These are phyloP conservation scores for Pyrenochaeta sp. DNA, from an alignment of 2,329 filamentous ascomycete genomes.

Conservation along the genomic window DNA sequence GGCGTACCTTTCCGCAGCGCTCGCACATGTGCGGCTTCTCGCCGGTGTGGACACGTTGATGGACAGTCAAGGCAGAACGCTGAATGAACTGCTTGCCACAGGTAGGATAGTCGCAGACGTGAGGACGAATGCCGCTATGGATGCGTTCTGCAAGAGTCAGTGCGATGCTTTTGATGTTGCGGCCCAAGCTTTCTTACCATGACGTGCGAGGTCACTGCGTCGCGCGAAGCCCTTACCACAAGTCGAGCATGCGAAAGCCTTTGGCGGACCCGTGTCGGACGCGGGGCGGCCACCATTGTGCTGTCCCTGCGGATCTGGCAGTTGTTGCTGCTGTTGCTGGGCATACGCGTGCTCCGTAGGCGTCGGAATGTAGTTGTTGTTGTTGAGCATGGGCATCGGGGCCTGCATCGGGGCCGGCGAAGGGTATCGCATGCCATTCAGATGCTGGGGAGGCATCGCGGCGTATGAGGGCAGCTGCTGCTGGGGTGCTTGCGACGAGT, in stretches of 20 bases:
- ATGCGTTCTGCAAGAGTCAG: conserved; percentile 77
- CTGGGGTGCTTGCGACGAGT: conserved; percentile 64
- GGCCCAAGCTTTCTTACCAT: conserved; percentile 72
- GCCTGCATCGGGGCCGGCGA: conserved; percentile 60
- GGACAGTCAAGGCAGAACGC: conserved; percentile 91
- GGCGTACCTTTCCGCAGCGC: conserved; percentile 86
- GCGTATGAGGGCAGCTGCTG: conserved; percentile 58
- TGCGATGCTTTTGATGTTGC: conserved; percentile 33
- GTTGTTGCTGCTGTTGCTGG: conserved; percentile 47
- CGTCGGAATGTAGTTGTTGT: conserved; percentile 62
- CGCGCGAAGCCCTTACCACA: conserved; percentile 93
- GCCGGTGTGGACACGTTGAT: conserved; percentile 93
- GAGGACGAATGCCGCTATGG: conserved; percentile 87
- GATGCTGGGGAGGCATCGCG: conserved; percentile 58
- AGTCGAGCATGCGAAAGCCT: conserved; percentile 87
- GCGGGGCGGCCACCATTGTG: conserved; percentile 52
- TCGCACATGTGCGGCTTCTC: conserved; percentile 99
- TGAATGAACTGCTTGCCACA: conserved; percentile 99
- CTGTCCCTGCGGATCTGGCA: conserved; percentile 48
- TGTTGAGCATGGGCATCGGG: conserved; percentile 63
- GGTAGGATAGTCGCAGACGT: conserved; percentile 86
- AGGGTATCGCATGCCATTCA: conserved; percentile 62
- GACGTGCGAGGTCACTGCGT: conserved; percentile 90
- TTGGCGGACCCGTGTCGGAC: conserved; percentile 62
- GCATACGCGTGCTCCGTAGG: conserved; percentile 57